These are phyloP conservation scores for Gonapodya prolifera DNA, from an alignment of 192 early-diverging fungal genomes.

Conservation along the genomic window DNA sequence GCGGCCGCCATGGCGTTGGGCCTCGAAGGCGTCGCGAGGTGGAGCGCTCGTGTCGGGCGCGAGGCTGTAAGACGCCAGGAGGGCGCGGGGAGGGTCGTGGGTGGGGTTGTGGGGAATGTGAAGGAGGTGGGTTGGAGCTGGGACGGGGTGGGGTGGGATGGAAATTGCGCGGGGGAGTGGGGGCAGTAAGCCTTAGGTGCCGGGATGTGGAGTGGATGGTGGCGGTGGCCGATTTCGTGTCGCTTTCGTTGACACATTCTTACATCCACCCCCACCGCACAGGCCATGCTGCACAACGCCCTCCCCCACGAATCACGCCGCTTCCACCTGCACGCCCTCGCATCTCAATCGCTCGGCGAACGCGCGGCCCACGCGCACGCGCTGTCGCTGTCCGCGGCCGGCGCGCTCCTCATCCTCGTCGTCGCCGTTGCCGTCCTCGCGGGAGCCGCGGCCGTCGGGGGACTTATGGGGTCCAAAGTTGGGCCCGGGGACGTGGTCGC, in stretches of 20 bases:
- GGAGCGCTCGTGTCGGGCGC: neutral
- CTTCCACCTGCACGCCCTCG: neutral
- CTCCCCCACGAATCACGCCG: neutral
- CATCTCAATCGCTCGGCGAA: slow-evolving; percentile 1
- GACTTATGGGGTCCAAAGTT: neutral
- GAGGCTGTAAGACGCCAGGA: neutral
- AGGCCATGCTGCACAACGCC: neutral
- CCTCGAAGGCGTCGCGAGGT: neutral
- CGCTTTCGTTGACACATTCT: neutral
- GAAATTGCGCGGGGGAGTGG: too few relatives aligned
- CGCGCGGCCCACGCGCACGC: slow-evolving; percentile 3
- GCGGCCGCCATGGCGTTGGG: neutral
- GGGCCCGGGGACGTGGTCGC: neutral
- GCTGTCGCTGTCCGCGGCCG: neutral
- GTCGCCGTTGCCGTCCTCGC: neutral
- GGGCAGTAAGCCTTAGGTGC: too few relatives aligned
- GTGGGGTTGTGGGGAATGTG: neutral
- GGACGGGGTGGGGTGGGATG: too few relatives aligned
- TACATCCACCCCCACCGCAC: neutral
- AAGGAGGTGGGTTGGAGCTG: neutral
- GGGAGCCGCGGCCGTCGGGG: neutral
- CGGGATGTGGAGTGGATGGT: neutral
- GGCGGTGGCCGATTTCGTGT: neutral
- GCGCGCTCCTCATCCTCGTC: neutral
- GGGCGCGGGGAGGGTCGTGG: neutral